Conservation (phyloP, 2,329 filamentous ascomycete species). For the Colletotrichum trifolii region DNA sequence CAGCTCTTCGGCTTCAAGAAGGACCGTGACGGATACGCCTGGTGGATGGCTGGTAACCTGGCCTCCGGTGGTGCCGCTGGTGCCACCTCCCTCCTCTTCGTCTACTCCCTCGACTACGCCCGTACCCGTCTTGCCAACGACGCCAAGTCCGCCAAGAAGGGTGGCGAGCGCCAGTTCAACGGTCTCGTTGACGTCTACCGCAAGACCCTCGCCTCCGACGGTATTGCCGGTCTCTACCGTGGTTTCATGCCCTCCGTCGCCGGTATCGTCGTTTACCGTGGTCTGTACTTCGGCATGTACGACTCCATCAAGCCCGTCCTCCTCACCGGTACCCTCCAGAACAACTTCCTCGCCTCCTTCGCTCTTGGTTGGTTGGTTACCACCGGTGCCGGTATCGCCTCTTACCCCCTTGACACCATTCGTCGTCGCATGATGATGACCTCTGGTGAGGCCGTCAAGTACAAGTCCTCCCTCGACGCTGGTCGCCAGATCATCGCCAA, state of each 20-base stretch:
- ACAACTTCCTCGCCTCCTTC: constrained; percentile 99
- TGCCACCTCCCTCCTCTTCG: constrained; percentile 99
- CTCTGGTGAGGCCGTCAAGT: constrained; percentile 97
- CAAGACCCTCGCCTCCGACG: constrained; percentile 99
- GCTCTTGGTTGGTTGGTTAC: constrained; percentile 98
- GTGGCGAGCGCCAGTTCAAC: constrained; percentile 99
- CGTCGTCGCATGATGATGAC: constrained; percentile 99
- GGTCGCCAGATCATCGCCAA: constrained; percentile 95
- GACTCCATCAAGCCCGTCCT: constrained; percentile 99
- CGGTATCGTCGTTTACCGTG: constrained; percentile 99
- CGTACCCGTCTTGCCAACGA: constrained; percentile 99
- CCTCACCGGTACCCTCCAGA: constrained; percentile 89
- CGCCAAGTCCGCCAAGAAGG: constrained; percentile 96
- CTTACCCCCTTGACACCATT: constrained; percentile 99
- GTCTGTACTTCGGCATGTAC: constrained; percentile 99
- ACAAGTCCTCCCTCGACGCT: constrained; percentile 96
- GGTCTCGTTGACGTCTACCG: constrained; percentile 99
- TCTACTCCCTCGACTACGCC: constrained; percentile 99
- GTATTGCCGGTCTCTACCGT: constrained; percentile 99
- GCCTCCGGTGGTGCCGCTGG: constrained; percentile 99
- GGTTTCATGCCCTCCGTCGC: constrained; percentile 99
- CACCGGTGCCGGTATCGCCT: constrained; percentile 99
- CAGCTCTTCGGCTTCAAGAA: constrained; percentile 99
- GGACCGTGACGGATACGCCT: constrained; percentile 96
- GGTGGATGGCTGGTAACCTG: constrained; percentile 99